Base-by-base conservation (phyloP, 2,329 filamentous ascomycete genomes). In the Neonectria hederae region DNA sequence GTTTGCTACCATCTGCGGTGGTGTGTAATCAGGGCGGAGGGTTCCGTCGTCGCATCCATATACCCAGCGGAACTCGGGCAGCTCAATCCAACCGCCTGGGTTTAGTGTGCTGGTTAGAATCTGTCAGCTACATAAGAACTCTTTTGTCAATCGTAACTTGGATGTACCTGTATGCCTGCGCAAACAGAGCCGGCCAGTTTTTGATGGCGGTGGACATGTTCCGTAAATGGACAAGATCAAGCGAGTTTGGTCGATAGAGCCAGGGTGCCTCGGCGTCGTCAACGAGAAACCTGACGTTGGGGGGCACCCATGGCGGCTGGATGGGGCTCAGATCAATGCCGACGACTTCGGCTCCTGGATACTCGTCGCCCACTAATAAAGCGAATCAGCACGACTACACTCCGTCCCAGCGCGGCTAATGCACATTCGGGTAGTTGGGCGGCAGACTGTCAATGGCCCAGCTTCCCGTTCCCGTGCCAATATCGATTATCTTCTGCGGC, bases 31-130 rank as follows among this genome's bases (percentile, higher is more conserved):
- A 40, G 38, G n/a, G 6, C 70, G 70, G 28, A 76, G 54, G 4
- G 73, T 75, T 19, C 59, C 70, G 21, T 77, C 76, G 28, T 77
- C 76, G 45, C 73, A 77, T 5, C 65, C 57, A n/a, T 74, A 69
- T 10, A 67, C 64, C 63, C 71, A 72, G 14, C 68, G 63, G n/a
- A 72, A 69, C 7, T 78, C 76, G 21, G 81, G 79, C 5, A 82
- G 74, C 62, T 85, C 82, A 26, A 84, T 76, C 77, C 81, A 83
- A 35, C 82, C 82, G 21, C 83, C 83, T 0, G 83, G 83, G 30
- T 77, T 77, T 0, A 83, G 63, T 2, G 54, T 56, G 6, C 71
- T 72, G 53, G 30, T 4, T 5, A 49, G 1, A 9, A 21, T 6
- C n/a, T 4, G 19, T 43, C 21, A 46, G 48, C 42, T 19, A 19